Evolutionary conservation across 2,329 filamentous ascomycete genomes (phyloP).

Genomic region (Ophiostoma ulmi): DNA sequence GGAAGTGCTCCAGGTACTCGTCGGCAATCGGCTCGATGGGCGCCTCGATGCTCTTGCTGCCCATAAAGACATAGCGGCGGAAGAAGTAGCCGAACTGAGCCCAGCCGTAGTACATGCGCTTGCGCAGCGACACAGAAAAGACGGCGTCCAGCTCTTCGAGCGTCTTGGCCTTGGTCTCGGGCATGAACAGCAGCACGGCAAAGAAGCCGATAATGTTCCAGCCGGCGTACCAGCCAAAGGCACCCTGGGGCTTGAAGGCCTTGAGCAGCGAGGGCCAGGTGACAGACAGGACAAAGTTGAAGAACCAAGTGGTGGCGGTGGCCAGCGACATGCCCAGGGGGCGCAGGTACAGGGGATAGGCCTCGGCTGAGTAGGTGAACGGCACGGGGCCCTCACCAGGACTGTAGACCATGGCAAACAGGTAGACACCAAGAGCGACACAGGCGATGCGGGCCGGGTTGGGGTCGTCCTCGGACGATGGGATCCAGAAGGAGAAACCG

Average conservation of each 20-base stretch:
- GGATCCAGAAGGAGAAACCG: constrained; percentile 45
- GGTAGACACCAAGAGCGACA: constrained; percentile 46
- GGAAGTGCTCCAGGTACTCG: constrained; percentile 14
- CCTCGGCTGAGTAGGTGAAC: constrained; percentile 63
- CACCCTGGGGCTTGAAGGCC: constrained; percentile 44
- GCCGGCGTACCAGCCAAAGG: constrained; percentile 46
- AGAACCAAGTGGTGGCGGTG: constrained; percentile 49
- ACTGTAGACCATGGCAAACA: constrained; percentile 48
- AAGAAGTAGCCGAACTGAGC: constrained; percentile 27
- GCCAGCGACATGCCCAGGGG: constrained; percentile 57
- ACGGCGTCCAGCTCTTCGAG: constrained; percentile 39
- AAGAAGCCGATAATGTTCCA: constrained; percentile 47
- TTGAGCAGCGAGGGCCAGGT: constrained; percentile 45
- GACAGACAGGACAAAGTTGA: constrained; percentile 40
- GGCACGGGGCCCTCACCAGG: constrained; percentile 60
- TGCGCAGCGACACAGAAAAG: constrained; percentile 33
- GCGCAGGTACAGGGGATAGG: constrained; percentile 59
- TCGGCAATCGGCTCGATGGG: constrained; percentile 23
- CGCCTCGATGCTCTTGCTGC: constrained; percentile 15
- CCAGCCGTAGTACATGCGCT: constrained; percentile 28
- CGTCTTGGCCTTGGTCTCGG: constrained; percentile 40
- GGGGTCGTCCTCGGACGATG: constrained; percentile 26
- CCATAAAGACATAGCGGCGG: constrained; percentile 25
- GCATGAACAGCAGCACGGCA: constrained; percentile 37
- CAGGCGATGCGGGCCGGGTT: constrained; percentile 40